Evolutionary conservation across 768 basidiomycete genomes (phyloP).

Genomic region (Xanthoconium purpureum): DNA sequence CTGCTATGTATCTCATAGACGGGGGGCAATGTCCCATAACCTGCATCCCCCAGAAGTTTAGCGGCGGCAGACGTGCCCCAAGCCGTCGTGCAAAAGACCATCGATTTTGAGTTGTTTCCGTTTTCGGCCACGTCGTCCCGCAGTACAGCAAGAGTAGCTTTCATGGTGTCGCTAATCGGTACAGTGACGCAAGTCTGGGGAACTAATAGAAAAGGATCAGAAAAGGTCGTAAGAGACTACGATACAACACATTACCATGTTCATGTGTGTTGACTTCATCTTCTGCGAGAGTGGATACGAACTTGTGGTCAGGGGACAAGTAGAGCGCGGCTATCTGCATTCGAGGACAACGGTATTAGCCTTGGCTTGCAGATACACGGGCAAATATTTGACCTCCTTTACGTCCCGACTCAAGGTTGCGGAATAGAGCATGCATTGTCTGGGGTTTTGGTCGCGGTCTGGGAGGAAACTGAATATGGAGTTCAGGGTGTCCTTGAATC

Average conservation of each 20-base stretch:
- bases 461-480: constrained; percentile 51
- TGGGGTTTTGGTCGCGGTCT: constrained; percentile 45
- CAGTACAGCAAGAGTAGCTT: constrained; percentile 40
- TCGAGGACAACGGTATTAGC: neutral
- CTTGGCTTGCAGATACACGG: neutral
- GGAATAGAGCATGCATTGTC: constrained; percentile 69
- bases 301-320: constrained; percentile 32
- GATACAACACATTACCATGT: constrained; percentile 40
- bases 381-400: constrained; percentile 38
- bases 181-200: constrained; percentile 45
- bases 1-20: constrained; percentile 58
- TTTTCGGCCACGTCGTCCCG: constrained; percentile 33
- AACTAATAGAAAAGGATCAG: constrained; percentile 31
- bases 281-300: constrained; percentile 56
- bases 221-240: neutral
- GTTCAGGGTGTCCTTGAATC: constrained; percentile 66
- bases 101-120: constrained; percentile 38
- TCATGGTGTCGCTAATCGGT: constrained; percentile 40
- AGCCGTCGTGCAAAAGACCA: constrained; percentile 70
- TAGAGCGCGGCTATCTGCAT: constrained; percentile 29
- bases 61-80: constrained; percentile 47
- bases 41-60: constrained; percentile 34
- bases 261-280: constrained; percentile 62
- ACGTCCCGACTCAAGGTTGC: constrained; percentile 75
- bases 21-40: constrained; percentile 29